Conservation (phyloP, 148 eudicot species). For the Pharnaceum exiguum region DNA sequence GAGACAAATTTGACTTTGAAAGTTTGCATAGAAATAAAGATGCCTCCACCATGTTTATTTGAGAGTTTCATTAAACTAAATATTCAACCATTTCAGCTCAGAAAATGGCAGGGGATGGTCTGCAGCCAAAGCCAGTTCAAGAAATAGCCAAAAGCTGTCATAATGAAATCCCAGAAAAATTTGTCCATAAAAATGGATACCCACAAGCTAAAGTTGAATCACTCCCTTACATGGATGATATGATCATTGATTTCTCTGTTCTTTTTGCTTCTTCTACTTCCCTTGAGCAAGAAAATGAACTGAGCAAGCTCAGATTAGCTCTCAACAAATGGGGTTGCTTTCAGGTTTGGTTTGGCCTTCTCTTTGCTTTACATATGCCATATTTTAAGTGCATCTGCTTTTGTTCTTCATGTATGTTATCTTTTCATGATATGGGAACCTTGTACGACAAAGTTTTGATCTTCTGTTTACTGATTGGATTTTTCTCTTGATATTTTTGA, state of each 20-base stretch:
- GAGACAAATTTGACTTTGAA: no score
- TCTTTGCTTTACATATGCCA: no score
- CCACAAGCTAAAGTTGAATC: constrained; percentile 1
- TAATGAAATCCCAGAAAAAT: constrained; percentile 25
- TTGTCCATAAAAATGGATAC: constrained; percentile 13
- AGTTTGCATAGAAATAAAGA: background rate
- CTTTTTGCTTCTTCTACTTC: constrained; percentile 14
- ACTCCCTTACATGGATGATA: constrained; percentile 20
- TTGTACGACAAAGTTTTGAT: no score
- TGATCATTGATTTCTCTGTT: constrained; percentile 22
- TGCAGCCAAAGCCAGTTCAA: constrained; percentile 24
- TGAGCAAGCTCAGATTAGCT: constrained; percentile 20
- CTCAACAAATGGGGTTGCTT: constrained; percentile 35
- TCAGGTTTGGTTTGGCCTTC: constrained; percentile 12
- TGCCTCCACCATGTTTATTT: background rate
- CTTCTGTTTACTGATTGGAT: no score
- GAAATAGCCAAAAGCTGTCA: constrained; percentile 19
- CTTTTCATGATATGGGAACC: no score
- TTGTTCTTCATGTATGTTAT: no score
- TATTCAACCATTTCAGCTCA: background rate
- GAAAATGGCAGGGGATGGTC: background rate
- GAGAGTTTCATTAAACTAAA: background rate
- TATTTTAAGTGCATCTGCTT: no score
- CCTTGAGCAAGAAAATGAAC: constrained; percentile 3
- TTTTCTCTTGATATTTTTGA: no score